Conservation (phyloP, 495 filamentous ascomycete species). For the Hyphodiscus hymeniophilus region DNA sequence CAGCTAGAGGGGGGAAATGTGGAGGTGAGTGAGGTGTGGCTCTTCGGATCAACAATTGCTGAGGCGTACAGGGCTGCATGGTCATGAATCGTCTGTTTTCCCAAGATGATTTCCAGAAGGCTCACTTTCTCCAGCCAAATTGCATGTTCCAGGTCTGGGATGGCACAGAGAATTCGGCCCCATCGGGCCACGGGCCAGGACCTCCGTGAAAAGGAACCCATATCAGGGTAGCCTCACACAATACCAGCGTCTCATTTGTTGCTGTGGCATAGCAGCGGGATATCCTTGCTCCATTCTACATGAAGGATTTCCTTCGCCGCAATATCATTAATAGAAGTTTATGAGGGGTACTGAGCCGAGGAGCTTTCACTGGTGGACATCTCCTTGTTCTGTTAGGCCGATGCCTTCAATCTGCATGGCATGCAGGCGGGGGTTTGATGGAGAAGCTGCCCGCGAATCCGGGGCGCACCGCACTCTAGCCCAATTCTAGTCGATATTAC, state of each 20-base stretch:
- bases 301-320: not conserved
- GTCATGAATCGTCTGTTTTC: too few species aligned
- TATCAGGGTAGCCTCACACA: not conserved
- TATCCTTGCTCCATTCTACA: not conserved
- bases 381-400: not conserved
- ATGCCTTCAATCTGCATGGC: not conserved
- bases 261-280: not conserved
- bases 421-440: not conserved
- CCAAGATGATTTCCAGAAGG: too few species aligned
- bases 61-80: too few species aligned
- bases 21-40: too few species aligned
- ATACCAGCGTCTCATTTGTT: not conserved
- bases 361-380: not conserved
- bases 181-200: not conserved
- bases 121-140: too few species aligned
- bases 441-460: conserved; percentile 21
- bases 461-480: conserved; percentile 9
- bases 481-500: conserved; percentile 3
- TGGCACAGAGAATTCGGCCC: not conserved
- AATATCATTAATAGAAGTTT: too few species aligned
- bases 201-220: not conserved
- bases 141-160: not conserved
- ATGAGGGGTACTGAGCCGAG: not conserved
- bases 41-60: too few species aligned
- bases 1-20: too few species aligned